These are phyloP conservation scores for Betula pendula DNA, from an alignment of 306 rosid genomes.

Conservation along the genomic window DNA sequence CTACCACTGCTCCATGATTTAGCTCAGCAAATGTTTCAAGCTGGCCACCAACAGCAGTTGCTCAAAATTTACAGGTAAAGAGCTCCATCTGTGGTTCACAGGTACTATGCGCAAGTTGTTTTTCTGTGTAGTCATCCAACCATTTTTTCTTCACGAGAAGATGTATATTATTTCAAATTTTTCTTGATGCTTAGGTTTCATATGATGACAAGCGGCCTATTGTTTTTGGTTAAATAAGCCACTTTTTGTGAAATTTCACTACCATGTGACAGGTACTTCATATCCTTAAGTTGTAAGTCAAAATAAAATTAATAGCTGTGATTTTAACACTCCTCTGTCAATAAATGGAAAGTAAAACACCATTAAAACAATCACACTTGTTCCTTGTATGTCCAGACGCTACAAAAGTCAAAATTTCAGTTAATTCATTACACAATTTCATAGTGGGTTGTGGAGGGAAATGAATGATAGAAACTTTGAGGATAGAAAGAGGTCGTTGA, in stretches of 20 bases:
- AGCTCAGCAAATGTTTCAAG: slow-evolving; percentile 91
- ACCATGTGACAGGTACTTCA: background rate
- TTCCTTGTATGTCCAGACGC: too few species aligned
- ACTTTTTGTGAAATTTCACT: background rate
- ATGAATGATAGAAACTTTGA: too few species aligned
- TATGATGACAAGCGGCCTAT: background rate
- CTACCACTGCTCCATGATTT: slow-evolving; percentile 82
- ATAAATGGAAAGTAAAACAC: too few species aligned
- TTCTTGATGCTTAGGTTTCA: background rate
- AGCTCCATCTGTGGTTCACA: slow-evolving; percentile 14
- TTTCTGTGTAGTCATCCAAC: background rate
- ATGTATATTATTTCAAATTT: background rate
- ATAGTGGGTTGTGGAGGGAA: background rate
- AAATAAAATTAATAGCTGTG: background rate
- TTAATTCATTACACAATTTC: too few species aligned
- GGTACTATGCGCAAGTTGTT: background rate
- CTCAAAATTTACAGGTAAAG: slow-evolving; percentile 73
- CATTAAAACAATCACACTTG: too few species aligned
- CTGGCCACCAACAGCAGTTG: slow-evolving; percentile 80
- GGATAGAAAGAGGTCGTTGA: too few species aligned
- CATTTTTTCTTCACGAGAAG: background rate
- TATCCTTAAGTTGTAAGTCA: background rate
- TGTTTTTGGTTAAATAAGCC: background rate
- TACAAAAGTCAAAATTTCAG: too few species aligned
- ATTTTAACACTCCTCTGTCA: background rate